Evolutionary conservation across 2,329 filamentous ascomycete species (phyloP).

Genomic region (Byssochlamys sp.): DNA sequence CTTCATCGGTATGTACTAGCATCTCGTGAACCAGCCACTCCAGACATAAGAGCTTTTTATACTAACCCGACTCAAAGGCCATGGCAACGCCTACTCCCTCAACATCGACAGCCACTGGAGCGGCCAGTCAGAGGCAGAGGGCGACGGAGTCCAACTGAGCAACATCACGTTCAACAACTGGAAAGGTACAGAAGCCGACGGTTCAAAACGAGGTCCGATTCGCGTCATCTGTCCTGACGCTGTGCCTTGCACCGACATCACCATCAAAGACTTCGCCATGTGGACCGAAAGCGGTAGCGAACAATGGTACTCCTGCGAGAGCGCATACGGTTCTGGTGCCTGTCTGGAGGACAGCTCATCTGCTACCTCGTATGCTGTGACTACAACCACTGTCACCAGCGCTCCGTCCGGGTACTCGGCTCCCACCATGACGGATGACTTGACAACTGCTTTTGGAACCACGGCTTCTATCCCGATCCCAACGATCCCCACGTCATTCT

Average conservation of each 20-base stretch:
- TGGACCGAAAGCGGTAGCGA: constrained; percentile 23
- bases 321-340: constrained; percentile 40
- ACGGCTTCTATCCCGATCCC: constrained; percentile 18
- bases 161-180: constrained; percentile 49
- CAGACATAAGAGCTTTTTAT: not conserved
- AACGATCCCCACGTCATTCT: constrained; percentile 21
- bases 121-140: constrained; percentile 31
- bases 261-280: constrained; percentile 44
- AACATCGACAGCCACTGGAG: constrained; percentile 49
- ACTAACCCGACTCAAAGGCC: constrained; percentile 30
- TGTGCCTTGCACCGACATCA: constrained; percentile 45
- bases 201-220: constrained; percentile 43
- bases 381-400: constrained; percentile 14
- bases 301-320: constrained; percentile 39
- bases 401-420: constrained; percentile 20
- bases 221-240: constrained; percentile 43
- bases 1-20: constrained; percentile 37
- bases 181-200: constrained; percentile 45
- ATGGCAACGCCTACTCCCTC: constrained; percentile 49
- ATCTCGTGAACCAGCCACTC: too few relatives aligned
- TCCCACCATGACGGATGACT: constrained; percentile 17
- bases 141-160: constrained; percentile 43
- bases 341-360: constrained; percentile 30
- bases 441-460: constrained; percentile 17
- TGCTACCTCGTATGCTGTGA: constrained; percentile 10